These are phyloP conservation scores for Monocercomonoides exilis DNA, from an alignment of 78 protist species.

Conservation along the genomic window DNA sequence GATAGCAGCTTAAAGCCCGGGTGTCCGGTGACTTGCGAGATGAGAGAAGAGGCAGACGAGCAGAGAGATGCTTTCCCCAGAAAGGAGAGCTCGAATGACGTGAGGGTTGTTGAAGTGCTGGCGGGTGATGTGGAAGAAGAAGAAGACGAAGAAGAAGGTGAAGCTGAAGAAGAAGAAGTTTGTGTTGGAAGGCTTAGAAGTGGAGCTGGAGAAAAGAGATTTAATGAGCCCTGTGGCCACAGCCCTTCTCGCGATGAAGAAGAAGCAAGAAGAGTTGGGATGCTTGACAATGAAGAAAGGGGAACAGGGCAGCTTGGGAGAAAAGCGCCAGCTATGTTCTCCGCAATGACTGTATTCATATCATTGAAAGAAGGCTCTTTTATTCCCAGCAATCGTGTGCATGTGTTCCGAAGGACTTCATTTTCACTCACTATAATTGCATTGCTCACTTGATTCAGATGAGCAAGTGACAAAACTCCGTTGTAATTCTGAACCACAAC, in stretches of 20 bases:
- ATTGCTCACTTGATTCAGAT: slow-evolving; percentile 22
- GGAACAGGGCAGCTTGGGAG: slow-evolving; percentile 6
- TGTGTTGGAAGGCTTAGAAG: not conserved
- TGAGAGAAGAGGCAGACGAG: not conserved
- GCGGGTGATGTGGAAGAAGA: not conserved
- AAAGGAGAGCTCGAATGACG: not conserved
- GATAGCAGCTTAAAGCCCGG: slow-evolving; percentile 18
- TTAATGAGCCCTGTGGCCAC: not conserved
- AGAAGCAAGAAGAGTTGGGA: not conserved
- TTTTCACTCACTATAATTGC: slow-evolving; percentile 14
- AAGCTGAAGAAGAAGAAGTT: too few species aligned
- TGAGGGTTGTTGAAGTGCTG: not conserved
- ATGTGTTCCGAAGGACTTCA: not conserved
- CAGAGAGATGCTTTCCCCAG: not conserved
- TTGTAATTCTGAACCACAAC: slow-evolving; percentile 49
- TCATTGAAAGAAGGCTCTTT: slow-evolving; percentile 3
- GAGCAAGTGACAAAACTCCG: slow-evolving; percentile 25
- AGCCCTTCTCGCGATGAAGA: not conserved
- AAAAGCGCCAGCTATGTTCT: not conserved
- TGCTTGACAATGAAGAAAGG: not conserved
- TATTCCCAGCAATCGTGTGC: not conserved
- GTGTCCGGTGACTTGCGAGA: not conserved
- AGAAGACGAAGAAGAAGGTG: too few species aligned
- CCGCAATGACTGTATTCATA: slow-evolving; percentile 23
- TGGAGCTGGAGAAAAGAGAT: not conserved